phyloP scores from a whole-genome alignment of 2,329 filamentous ascomycete species.

The Fusarium sp. region DNA sequence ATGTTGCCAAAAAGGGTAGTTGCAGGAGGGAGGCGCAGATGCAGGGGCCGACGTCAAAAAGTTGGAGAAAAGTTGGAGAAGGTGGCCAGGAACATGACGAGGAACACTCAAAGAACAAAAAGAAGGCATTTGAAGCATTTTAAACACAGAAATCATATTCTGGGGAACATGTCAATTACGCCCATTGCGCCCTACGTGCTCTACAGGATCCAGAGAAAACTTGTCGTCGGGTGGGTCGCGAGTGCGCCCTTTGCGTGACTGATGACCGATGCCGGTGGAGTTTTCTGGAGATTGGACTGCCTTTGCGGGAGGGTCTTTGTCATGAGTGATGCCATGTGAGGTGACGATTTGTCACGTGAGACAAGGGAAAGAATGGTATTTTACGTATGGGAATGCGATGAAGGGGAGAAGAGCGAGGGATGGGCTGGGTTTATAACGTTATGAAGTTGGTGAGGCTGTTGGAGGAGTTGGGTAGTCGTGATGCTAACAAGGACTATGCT shows the following conservation, averaged over 20 bases:
- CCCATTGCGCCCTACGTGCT: slow-evolving; percentile 15
- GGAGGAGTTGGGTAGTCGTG: not conserved
- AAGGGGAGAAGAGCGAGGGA: not conserved
- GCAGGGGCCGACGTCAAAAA: not conserved
- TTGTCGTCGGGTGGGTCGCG: slow-evolving; percentile 23
- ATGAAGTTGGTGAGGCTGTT: not conserved
- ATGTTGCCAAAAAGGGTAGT: not conserved
- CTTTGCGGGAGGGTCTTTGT: slow-evolving; percentile 5
- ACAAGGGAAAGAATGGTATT: not conserved
- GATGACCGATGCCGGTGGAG: slow-evolving; percentile 16
- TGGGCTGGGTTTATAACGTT: not conserved
- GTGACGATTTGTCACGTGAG: slow-evolving; percentile 1
- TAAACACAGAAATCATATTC: not conserved
- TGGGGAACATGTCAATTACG: slow-evolving; percentile 12
- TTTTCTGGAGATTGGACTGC: slow-evolving; percentile 22
- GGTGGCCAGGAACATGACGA: not conserved
- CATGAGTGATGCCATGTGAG: not conserved
- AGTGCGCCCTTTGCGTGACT: slow-evolving; percentile 22
- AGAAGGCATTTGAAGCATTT: not conserved
- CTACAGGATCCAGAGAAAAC: slow-evolving; percentile 2
- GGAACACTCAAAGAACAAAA: not conserved
- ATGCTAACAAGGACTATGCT: not conserved
- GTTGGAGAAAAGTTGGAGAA: slow-evolving; percentile 13
- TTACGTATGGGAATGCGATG: not conserved
- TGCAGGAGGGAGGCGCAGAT: not conserved